Conservation (phyloP, 306 rosid species). For the Purshia tridentata region DNA sequence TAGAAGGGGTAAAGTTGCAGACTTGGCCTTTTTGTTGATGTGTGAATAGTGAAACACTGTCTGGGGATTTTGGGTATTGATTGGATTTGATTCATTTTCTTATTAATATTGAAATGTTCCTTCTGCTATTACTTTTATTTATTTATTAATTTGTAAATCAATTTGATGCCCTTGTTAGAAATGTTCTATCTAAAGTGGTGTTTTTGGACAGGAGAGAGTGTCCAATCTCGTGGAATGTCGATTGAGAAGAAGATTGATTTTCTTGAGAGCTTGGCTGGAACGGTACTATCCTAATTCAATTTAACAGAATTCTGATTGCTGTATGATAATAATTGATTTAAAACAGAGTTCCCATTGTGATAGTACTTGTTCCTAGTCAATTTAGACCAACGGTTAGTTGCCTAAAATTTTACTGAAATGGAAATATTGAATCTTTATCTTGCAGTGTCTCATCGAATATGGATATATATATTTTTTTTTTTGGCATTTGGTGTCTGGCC, state of each 20-base stretch:
- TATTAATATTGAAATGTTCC: not conserved
- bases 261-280: slow-evolving; percentile 75
- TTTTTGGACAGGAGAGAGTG: slow-evolving; percentile 45
- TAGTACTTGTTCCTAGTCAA: not conserved
- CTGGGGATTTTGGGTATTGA: not conserved
- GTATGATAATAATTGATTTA: not conserved
- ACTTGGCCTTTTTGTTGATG: slow-evolving; percentile 4
- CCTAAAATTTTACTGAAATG: too few species aligned
- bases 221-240: slow-evolving; percentile 55
- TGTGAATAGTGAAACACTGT: not conserved
- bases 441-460: too few species aligned
- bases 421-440: too few species aligned
- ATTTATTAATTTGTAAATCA: not conserved
- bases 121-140: not conserved
- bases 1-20: not conserved
- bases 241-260: slow-evolving; percentile 82
- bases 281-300: slow-evolving; percentile 33
- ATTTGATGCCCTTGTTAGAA: slow-evolving; percentile 1
- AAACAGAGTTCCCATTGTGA: not conserved
- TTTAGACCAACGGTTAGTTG: not conserved
- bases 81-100: not conserved
- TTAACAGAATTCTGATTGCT: not conserved
- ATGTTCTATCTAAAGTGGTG: slow-evolving; percentile 3
- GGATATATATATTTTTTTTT: too few species aligned
- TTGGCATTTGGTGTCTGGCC: not conserved